These are phyloP conservation scores for Cutaneotrichosporon mucoides DNA, from an alignment of 1,284 basidiomycete species.

Conservation along the genomic window DNA sequence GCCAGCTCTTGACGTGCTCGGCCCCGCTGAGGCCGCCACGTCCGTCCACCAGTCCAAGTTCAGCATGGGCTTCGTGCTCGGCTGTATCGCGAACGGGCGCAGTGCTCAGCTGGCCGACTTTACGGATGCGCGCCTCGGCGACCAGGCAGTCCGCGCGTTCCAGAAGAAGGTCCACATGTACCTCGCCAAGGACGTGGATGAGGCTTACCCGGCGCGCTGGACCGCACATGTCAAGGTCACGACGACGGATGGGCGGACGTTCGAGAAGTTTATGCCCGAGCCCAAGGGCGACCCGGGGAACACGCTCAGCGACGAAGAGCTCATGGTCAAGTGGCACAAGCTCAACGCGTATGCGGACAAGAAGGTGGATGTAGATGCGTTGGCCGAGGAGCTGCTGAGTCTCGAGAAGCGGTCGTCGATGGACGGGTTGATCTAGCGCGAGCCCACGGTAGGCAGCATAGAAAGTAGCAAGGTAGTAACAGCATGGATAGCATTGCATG, in stretches of 20 bases:
- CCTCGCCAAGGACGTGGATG: constrained; percentile 2
- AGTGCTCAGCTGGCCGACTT: constrained; percentile 10
- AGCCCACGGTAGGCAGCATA: not conserved
- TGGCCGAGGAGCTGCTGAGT: not conserved
- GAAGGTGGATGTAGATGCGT: not conserved
- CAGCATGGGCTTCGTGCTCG: constrained; percentile 9
- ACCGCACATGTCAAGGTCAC: constrained; percentile 6
- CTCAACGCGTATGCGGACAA: not conserved
- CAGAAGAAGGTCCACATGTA: constrained; percentile 12
- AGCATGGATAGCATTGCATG: too few relatives aligned
- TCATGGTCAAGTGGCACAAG: constrained; percentile 7
- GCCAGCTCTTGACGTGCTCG: constrained; percentile 6
- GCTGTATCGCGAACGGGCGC: constrained; percentile 3
- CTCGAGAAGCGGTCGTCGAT: constrained; percentile 6
- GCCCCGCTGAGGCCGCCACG: constrained; percentile 1
- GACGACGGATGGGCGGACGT: constrained; percentile 4
- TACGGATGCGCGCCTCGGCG: not conserved
- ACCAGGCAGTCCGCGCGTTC: constrained; percentile 6
- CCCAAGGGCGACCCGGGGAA: constrained; percentile 10
- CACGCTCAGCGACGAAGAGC: constrained; percentile 4
- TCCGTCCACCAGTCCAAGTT: constrained; percentile 10
- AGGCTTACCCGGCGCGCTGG: constrained; percentile 5
- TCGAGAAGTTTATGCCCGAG: constrained; percentile 3
- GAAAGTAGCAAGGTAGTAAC: too few relatives aligned
- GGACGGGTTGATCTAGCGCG: constrained; percentile 2